Percentiles rank a stretch among this genome's conserved stretches.
phyloP scores from a whole-genome alignment of 2,329 filamentous ascomycete genomes.

The Huntiella moniliformis region DNA sequence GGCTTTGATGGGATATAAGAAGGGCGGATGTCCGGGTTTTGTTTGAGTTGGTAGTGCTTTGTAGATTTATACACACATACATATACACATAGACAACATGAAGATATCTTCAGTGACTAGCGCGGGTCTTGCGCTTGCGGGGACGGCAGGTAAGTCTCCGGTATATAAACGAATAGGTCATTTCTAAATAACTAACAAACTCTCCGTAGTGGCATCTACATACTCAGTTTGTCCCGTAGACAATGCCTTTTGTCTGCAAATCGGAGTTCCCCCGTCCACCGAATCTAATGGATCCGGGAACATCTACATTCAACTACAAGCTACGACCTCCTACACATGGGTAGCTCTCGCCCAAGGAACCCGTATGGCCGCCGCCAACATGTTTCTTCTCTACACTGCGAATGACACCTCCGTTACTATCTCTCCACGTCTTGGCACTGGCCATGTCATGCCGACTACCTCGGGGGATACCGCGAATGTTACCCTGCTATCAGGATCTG shows the following conservation, averaged over 20 bases:
- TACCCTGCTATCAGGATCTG: slow-evolving; percentile 39
- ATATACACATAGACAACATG: slow-evolving; percentile 1
- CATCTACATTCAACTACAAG: slow-evolving; percentile 42
- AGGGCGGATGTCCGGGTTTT: too few relatives aligned
- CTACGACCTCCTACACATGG: slow-evolving; percentile 35
- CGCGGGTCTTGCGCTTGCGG: neutral
- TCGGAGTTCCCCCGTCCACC: slow-evolving; percentile 34
- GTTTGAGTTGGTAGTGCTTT: too few relatives aligned
- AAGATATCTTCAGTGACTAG: neutral
- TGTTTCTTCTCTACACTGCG: slow-evolving; percentile 44
- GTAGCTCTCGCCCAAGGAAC: slow-evolving; percentile 37
- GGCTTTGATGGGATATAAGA: too few relatives aligned
- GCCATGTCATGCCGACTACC: slow-evolving; percentile 27
- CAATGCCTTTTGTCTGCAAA: slow-evolving; percentile 31
- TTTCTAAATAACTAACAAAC: neutral
- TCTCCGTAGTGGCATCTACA: neutral
- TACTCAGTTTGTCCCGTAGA: slow-evolving; percentile 23
- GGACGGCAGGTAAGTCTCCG: neutral
- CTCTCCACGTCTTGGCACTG: slow-evolving; percentile 32
- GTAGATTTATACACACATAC: neutral
- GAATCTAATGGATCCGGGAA: slow-evolving; percentile 30
- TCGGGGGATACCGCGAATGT: slow-evolving; percentile 27
- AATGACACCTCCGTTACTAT: slow-evolving; percentile 41
- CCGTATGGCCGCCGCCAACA: slow-evolving; percentile 36
- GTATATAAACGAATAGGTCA: too few relatives aligned